Evolutionary conservation across 2,329 filamentous ascomycete genomes (phyloP).

Genomic region (Zymoseptoria brevis): DNA sequence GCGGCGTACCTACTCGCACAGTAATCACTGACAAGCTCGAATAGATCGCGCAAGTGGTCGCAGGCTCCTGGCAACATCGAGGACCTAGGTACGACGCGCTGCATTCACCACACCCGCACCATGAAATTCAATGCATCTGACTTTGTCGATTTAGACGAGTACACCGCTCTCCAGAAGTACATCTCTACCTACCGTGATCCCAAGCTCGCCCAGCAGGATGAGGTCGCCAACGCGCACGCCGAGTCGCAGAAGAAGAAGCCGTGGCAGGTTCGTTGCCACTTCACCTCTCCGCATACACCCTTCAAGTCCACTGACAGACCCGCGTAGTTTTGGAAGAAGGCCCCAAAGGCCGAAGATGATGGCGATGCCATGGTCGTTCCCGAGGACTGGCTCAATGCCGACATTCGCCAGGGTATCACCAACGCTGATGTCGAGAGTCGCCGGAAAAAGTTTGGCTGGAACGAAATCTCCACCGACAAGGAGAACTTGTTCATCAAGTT

Average conservation of each 20-base stretch:
- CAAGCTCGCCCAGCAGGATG: conserved; percentile 41
- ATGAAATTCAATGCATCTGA: conserved; percentile 13
- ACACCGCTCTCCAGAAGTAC: conserved; percentile 58
- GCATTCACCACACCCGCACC: conserved; percentile 5
- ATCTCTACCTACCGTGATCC: conserved; percentile 59
- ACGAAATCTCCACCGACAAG: conserved; percentile 66
- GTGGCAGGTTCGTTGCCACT: conserved; percentile 37
- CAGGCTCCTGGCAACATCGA: conserved; percentile 35
- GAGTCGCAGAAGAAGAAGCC: conserved; percentile 45
- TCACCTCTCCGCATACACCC: not conserved
- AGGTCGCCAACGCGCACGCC: conserved; percentile 31
- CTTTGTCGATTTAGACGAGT: conserved; percentile 46
- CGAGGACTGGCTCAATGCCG: conserved; percentile 61
- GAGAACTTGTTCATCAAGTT: conserved; percentile 69
- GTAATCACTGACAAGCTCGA: conserved; percentile 1
- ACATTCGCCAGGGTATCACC: conserved; percentile 57
- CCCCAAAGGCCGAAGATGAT: conserved; percentile 23
- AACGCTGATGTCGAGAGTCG: conserved; percentile 53
- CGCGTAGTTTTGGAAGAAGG: conserved; percentile 46
- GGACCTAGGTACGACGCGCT: conserved; percentile 28
- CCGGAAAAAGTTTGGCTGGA: conserved; percentile 60
- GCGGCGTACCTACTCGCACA: conserved; percentile 10
- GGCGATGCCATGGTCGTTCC: conserved; percentile 42
- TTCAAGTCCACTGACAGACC: conserved; percentile 11
- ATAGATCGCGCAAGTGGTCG: conserved; percentile 33